Evolutionary conservation across 768 basidiomycete species (phyloP).

Genomic region (Hortiboletus flavorubellus): DNA sequence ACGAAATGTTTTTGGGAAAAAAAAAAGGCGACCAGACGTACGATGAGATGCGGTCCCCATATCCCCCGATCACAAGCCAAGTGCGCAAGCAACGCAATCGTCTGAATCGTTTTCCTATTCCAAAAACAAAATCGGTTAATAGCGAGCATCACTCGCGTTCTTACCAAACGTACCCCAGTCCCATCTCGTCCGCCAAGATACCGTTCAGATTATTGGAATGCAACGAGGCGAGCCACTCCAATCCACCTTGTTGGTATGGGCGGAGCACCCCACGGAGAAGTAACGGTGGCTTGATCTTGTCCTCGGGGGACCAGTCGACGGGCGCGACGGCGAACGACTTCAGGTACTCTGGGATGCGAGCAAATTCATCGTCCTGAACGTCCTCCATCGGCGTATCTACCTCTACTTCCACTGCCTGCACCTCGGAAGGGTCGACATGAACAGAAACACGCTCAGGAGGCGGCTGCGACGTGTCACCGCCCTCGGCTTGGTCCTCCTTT

Average conservation of each 20-base stretch:
- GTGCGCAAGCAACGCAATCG: constrained; percentile 90
- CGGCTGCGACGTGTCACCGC: background rate
- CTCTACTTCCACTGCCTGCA: constrained; percentile 4
- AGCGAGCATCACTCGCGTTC: background rate
- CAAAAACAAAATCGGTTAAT: background rate
- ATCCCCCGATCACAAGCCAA: constrained; percentile 87
- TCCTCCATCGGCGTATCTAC: constrained; percentile 36
- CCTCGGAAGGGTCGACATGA: background rate
- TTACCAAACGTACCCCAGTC: constrained; percentile 65
- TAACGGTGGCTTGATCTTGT: constrained; percentile 59
- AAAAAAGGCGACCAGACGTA: constrained; percentile 32
- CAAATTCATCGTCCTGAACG: constrained; percentile 33
- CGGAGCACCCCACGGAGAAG: constrained; percentile 85
- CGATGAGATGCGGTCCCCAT: constrained; percentile 90
- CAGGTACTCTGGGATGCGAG: constrained; percentile 51
- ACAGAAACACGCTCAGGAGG: background rate
- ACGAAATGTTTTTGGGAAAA: background rate
- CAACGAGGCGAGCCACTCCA: constrained; percentile 92
- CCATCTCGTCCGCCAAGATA: constrained; percentile 93
- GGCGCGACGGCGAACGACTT: constrained; percentile 69
- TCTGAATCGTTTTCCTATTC: constrained; percentile 90
- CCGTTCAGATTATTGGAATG: constrained; percentile 80
- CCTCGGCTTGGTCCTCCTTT: background rate
- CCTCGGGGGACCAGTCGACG: constrained; percentile 60
- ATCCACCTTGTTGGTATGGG: constrained; percentile 89